Base-by-base conservation (phyloP, 1,284 basidiomycete genomes). In the Leccinum pachyderme region DNA sequence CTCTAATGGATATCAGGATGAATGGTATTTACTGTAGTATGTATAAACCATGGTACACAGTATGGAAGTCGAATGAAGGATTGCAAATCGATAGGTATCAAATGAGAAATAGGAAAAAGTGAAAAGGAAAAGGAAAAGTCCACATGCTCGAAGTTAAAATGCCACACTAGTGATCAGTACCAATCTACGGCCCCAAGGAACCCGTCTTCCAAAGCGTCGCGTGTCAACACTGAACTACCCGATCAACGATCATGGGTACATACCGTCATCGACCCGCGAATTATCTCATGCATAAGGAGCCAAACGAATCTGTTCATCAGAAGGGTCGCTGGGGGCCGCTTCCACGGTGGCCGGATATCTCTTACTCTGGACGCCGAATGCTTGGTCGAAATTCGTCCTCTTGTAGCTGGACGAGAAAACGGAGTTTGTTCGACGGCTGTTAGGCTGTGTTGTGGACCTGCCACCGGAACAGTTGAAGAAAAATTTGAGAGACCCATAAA, bases 401-500 rank as follows among this genome's bases (percentile, higher is more conserved):
- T 64, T 68, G 50, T 61, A 55, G 39, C 43, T 61, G 35, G 72
- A 71, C 49, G 64, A 68, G 33, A 70, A 67, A 32, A 68, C 61
- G 12, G 55, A 45, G 47, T 68, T 62, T 45, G 61, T 48, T 41
- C 62, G 67, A 49, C 70, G 66, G 9, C 65, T 70, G 9, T 45
- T 45, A n/a, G 78, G 69, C 57, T 73, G 75, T 31, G 81, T 75
- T 47, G 73, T 65, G 7, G 80, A 76, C 59, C 78, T 79, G 52
- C 81, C 74, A 22, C 74, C 74, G 12, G 70, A 53, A 63, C 72
- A 80, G 63, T 75, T 73, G 52, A 81, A 58, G 71, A 84, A 90
- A 75, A 84, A 92, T 57, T 72, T 76, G 58, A 88, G 57, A 1
- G 87, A 89, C 50, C 74, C 71, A 45, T 64, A 70, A 25, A 91